These are phyloP conservation scores for Penicillium turbatum DNA, from an alignment of 495 filamentous ascomycete genomes.

Conservation along the genomic window DNA sequence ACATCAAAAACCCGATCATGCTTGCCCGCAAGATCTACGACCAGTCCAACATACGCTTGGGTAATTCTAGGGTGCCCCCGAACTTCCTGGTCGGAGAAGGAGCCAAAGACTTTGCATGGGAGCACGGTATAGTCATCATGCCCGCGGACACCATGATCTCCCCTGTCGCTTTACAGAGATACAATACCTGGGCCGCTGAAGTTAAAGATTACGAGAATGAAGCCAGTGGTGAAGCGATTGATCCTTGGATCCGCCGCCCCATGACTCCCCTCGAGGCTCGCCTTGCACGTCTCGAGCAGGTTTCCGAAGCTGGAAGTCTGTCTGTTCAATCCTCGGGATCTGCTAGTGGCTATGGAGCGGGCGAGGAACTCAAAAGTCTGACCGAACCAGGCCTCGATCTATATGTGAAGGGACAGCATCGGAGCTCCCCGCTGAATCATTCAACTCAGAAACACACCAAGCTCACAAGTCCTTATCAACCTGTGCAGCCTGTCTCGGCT, in stretches of 20 bases:
- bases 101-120: slow-evolving; percentile 76
- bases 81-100: slow-evolving; percentile 85
- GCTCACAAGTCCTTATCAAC: not conserved
- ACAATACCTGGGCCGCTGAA: slow-evolving; percentile 70
- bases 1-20: slow-evolving; percentile 86
- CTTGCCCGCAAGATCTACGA: slow-evolving; percentile 81
- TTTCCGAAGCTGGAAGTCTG: not conserved
- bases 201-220: slow-evolving; percentile 47
- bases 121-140: slow-evolving; percentile 65
- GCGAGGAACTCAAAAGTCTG: not conserved
- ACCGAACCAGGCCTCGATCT: no score
- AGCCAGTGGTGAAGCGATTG: not conserved
- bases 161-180: slow-evolving; percentile 67
- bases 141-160: slow-evolving; percentile 72
- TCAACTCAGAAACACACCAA: not conserved
- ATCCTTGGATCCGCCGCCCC: slow-evolving; percentile 7
- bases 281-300: not conserved
- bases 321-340: not conserved
- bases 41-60: slow-evolving; percentile 62
- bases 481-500: not conserved
- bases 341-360: not conserved
- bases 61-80: slow-evolving; percentile 82
- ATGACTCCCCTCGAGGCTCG: not conserved
- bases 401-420: not conserved
- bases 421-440: not conserved